Evolutionary conservation across 2,329 filamentous ascomycete species (phyloP).

Genomic region (Immersiporthe knoxdaviesiana): DNA sequence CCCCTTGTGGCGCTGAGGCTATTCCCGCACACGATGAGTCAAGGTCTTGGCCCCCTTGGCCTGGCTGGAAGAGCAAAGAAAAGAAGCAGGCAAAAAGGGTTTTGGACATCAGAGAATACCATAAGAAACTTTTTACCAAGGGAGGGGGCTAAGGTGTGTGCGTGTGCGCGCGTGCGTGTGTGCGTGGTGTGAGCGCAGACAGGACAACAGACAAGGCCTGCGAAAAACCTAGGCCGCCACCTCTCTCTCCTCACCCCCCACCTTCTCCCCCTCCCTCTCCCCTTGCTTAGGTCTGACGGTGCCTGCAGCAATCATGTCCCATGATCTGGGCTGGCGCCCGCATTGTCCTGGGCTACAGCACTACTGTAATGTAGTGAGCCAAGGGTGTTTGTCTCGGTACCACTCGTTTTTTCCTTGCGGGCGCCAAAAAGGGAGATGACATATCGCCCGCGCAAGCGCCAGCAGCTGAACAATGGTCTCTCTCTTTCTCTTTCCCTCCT

Average conservation of each 20-base stretch:
- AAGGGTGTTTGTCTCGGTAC: conserved; percentile 7
- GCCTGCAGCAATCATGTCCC: conserved; percentile 8
- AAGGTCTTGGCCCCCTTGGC: not conserved
- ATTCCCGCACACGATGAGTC: conserved; percentile 11
- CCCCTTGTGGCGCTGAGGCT: conserved; percentile 19
- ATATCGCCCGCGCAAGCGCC: conserved; percentile 1
- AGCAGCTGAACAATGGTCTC: not conserved
- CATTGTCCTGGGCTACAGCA: not conserved
- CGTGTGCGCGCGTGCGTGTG: not conserved
- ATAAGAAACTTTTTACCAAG: not conserved
- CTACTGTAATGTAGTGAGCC: not conserved
- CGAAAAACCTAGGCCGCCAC: not conserved
- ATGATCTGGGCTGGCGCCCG: conserved; percentile 6
- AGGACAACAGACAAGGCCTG: not conserved
- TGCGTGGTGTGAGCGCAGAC: not conserved
- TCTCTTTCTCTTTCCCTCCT: not conserved
- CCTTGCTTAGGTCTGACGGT: conserved; percentile 11
- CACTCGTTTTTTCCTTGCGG: not conserved
- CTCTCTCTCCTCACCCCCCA: no score
- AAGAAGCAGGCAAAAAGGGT: not conserved
- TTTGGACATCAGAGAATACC: not conserved
- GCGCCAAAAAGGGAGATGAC: not conserved
- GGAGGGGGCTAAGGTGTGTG: not conserved
- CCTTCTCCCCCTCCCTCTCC: no score
- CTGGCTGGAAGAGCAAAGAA: not conserved